Conservation (phyloP, 2,329 filamentous ascomycete species). For the Aspergillus ruber region DNA sequence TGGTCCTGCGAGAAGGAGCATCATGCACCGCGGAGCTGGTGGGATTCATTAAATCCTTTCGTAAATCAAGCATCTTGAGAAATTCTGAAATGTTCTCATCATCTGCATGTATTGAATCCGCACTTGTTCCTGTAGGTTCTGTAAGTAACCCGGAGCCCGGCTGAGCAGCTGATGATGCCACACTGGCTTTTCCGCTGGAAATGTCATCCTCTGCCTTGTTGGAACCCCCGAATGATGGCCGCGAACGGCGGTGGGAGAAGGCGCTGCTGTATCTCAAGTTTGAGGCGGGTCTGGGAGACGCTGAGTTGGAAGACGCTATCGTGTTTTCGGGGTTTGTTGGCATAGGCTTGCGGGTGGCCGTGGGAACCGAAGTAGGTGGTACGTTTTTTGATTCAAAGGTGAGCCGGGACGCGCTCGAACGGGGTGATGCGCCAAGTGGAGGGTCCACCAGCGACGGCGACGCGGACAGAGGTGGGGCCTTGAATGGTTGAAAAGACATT, state of each 20-base stretch:
- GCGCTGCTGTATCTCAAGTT: slow-evolving; percentile 89
- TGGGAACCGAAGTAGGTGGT: slow-evolving; percentile 32
- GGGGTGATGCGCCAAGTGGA: slow-evolving; percentile 46
- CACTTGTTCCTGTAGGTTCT: slow-evolving; percentile 58
- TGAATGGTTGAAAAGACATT: slow-evolving; percentile 91
- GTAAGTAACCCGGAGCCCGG: slow-evolving; percentile 75
- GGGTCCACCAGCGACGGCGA: slow-evolving; percentile 60
- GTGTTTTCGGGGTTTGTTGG: slow-evolving; percentile 57
- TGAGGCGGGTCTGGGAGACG: slow-evolving; percentile 71
- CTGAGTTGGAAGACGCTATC: slow-evolving; percentile 59
- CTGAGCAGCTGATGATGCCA: slow-evolving; percentile 47
- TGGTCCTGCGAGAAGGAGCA: slow-evolving; percentile 65
- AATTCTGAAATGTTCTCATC: slow-evolving; percentile 94
- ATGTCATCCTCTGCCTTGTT: slow-evolving; percentile 50
- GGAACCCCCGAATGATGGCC: slow-evolving; percentile 68
- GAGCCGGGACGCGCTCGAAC: slow-evolving; percentile 40
- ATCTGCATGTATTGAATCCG: slow-evolving; percentile 65
- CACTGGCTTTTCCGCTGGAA: slow-evolving; percentile 54
- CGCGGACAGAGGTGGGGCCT: slow-evolving; percentile 87
- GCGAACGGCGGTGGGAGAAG: slow-evolving; percentile 76
- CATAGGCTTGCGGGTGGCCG: slow-evolving; percentile 32
- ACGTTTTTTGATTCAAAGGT: slow-evolving; percentile 36
- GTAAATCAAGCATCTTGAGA: slow-evolving; percentile 77
- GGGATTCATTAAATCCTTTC: slow-evolving; percentile 72
- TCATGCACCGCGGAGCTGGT: slow-evolving; percentile 55